A percentile compares a stretch with the other conserved stretches of the same genome.
Evolutionary conservation across 2,329 filamentous ascomycete species (phyloP).

Genomic region (Ophiocordyceps unilateralis): DNA sequence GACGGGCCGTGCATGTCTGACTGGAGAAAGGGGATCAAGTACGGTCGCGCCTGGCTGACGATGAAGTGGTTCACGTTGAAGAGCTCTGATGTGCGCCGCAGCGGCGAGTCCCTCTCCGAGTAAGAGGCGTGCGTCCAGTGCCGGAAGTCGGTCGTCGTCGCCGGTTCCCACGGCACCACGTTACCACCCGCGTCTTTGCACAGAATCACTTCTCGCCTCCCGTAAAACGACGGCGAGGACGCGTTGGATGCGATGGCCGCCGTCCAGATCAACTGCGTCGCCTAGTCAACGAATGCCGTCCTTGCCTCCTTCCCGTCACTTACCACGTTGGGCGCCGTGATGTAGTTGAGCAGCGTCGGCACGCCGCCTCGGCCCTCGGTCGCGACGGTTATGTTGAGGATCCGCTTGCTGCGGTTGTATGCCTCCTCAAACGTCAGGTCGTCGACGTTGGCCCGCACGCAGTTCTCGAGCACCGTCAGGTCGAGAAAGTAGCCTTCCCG

Average conservation of each 20-base stretch:
- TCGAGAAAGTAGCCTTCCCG: constrained; percentile 73
- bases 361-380: constrained; percentile 58
- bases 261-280: constrained; percentile 54
- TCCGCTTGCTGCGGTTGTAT: constrained; percentile 65
- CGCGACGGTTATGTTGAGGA: constrained; percentile 83
- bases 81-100: constrained; percentile 59
- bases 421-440: constrained; percentile 90
- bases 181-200: constrained; percentile 61
- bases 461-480: constrained; percentile 63
- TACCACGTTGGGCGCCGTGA: constrained; percentile 86
- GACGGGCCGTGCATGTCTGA: constrained; percentile 65
- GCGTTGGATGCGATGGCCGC: constrained; percentile 63
- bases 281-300: not conserved
- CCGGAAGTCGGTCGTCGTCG: constrained; percentile 43
- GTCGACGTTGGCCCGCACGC: constrained; percentile 69
- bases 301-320: constrained; percentile 17
- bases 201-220: constrained; percentile 48
- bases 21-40: constrained; percentile 70
- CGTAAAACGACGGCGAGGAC: constrained; percentile 46
- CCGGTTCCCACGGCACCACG: constrained; percentile 57
- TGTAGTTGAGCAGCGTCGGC: constrained; percentile 75
- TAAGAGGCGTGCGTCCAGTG: constrained; percentile 51
- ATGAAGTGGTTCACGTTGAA: constrained; percentile 96
- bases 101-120: constrained; percentile 44
- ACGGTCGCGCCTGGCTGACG: constrained; percentile 79